phyloP scores from a whole-genome alignment of 495 filamentous ascomycete species.

The Lophiostoma macrostomum region DNA sequence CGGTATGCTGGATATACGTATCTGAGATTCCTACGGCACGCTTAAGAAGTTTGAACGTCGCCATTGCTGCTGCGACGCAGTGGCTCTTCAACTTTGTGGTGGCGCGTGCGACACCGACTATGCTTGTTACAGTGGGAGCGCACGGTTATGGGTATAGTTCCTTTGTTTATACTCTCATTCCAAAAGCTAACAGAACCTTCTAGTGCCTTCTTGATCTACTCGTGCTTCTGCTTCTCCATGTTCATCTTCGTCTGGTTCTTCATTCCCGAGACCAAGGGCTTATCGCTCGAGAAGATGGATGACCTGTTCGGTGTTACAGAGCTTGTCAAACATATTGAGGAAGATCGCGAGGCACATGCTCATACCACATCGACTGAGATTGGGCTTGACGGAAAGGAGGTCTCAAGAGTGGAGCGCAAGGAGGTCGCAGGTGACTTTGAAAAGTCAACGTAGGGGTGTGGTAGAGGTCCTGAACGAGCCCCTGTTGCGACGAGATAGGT shows the following conservation, averaged over 20 bases:
- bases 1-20: conserved; percentile 42
- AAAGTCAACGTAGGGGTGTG: too few relatives aligned
- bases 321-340: conserved; percentile 28
- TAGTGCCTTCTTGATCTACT: conserved; percentile 36
- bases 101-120: conserved; percentile 35
- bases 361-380: background rate
- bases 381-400: conserved; percentile 24
- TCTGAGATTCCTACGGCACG: conserved; percentile 39
- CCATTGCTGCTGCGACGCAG: conserved; percentile 40
- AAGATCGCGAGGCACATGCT: conserved; percentile 15
- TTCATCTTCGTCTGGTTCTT: conserved; percentile 38
- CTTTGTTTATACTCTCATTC: background rate
- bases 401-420: background rate
- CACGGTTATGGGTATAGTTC: conserved; percentile 34
- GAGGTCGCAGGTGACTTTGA: conserved; percentile 12
- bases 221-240: conserved; percentile 37
- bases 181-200: background rate
- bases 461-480: too few relatives aligned
- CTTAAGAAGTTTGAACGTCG: conserved; percentile 36
- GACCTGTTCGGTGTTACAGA: conserved; percentile 40
- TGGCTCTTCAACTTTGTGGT: conserved; percentile 45
- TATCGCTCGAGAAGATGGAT: conserved; percentile 40
- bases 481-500: too few relatives aligned
- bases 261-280: conserved; percentile 40
- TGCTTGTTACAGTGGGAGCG: conserved; percentile 34